Evolutionary conservation across 768 basidiomycete species (phyloP).

Genomic region (Lentinula lateritia): DNA sequence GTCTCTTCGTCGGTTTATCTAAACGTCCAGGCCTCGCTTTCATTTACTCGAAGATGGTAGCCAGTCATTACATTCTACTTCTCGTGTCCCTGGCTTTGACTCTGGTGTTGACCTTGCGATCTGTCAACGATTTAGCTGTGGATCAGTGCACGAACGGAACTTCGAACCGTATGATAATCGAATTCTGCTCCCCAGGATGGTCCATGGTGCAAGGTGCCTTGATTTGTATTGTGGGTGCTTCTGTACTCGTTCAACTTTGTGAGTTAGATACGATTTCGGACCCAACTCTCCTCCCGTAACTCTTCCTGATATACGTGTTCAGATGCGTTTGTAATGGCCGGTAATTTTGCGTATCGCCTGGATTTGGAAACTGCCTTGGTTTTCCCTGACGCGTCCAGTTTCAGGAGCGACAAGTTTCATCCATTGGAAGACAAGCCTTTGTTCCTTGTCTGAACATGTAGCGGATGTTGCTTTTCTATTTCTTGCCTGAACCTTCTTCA

Average conservation of each 20-base stretch:
- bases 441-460: not conserved
- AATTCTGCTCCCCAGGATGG: slow-evolving; percentile 15
- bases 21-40: slow-evolving; percentile 10
- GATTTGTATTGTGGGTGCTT: slow-evolving; percentile 9
- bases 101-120: slow-evolving; percentile 9
- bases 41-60: slow-evolving; percentile 14
- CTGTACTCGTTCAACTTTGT: slow-evolving; percentile 12
- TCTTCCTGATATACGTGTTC: not conserved
- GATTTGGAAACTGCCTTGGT: slow-evolving; percentile 6
- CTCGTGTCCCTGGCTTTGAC: slow-evolving; percentile 10
- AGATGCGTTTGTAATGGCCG: slow-evolving; percentile 15
- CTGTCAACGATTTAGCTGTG: slow-evolving; percentile 6
- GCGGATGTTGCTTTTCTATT: not conserved
- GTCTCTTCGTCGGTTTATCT: slow-evolving; percentile 10
- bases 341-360: slow-evolving; percentile 12
- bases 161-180: slow-evolving; percentile 9
- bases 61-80: slow-evolving; percentile 10
- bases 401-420: not conserved
- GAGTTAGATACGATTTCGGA: not conserved
- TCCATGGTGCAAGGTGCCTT: slow-evolving; percentile 12
- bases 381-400: not conserved
- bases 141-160: slow-evolving; percentile 12
- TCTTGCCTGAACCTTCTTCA: not conserved
- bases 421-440: not conserved
- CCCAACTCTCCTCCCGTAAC: not conserved